Base-by-base conservation (phyloP, 2,329 filamentous ascomycete species). In the Colletotrichum lindemuthianum region DNA sequence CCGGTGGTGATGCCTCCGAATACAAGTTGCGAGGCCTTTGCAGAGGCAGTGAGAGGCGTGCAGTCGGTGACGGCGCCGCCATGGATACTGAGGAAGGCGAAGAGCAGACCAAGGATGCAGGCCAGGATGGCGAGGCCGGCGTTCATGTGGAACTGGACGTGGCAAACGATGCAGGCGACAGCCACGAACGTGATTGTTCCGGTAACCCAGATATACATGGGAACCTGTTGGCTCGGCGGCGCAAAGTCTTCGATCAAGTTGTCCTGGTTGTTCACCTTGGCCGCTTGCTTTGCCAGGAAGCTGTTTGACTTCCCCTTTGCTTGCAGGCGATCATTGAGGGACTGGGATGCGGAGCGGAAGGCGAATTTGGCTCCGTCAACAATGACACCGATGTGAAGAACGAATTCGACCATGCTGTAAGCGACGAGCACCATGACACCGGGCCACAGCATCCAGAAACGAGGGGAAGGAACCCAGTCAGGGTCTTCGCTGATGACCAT, bases 11-110 rank as follows among this genome's bases (percentile, higher is more conserved):
- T 87, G 54, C 85, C 88, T 68, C 88, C 88, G 50, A 89, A 87
- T 59, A 91, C 82, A 60, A 91, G 85, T 78, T 91, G 89, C 2
- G 87, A 89, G 7, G 88, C 88, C 76, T 91, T 91, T 70, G 87
- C 84, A 1, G 87, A 87, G 3, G 88, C 87, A 6, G 88, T 90
- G 5, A 90, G 78, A 1, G 89, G 89, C 0, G 88, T 88, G 69
- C 84, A 84, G 69, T 79, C 77, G 1, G 86, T 88, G 69, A 88
- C 85, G 12, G 86, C 86, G 51, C 85, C 78, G 8, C 77, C 77
- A 41, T 78, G 77, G 63, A 79, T 78, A 56, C 70, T 83, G 43
- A 88, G 77, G 75, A 88, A 86, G 51, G 85, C 83, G 73, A 88
- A 88, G 72, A 88, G 74, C 69, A 88, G 81, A 52, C 84, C 84